These are phyloP conservation scores for Aspergillus sclerotiicarbonarius DNA, from an alignment of 495 filamentous ascomycete genomes.

Conservation along the genomic window DNA sequence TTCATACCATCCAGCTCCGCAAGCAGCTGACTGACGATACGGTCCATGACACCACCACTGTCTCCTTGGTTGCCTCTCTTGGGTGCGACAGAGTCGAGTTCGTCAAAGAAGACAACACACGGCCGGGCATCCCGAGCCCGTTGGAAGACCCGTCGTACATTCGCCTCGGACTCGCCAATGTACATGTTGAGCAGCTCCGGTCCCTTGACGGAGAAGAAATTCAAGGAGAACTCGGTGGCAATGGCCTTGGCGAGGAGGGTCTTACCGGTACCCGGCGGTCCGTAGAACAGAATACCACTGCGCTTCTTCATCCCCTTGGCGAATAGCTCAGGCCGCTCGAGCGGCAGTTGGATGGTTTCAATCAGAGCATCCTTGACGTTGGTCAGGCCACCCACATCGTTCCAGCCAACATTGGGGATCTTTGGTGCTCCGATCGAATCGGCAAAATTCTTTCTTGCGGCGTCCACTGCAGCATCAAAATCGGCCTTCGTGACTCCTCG, in stretches of 20 bases:
- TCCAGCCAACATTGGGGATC: constrained; percentile 96
- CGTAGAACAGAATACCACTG: constrained; percentile 96
- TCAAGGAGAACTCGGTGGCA: constrained; percentile 95
- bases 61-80: constrained; percentile 98
- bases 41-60: constrained; percentile 97
- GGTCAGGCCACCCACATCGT: constrained; percentile 89
- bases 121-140: constrained; percentile 91
- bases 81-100: constrained; percentile 93
- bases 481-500: constrained; percentile 79
- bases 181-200: constrained; percentile 99
- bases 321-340: constrained; percentile 91
- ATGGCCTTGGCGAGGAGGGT: constrained; percentile 96
- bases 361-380: constrained; percentile 95
- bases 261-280: constrained; percentile 95
- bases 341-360: constrained; percentile 93
- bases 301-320: constrained; percentile 99
- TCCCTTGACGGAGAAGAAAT: constrained; percentile 98
- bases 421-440: constrained; percentile 97
- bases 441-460: constrained; percentile 94
- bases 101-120: constrained; percentile 98
- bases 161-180: constrained; percentile 97
- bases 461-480: constrained; percentile 87
- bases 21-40: constrained; percentile 92
- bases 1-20: constrained; percentile 98
- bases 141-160: constrained; percentile 94